Evolutionary conservation across 148 eudicot genomes (phyloP).

Genomic region (Spergularia marina): DNA sequence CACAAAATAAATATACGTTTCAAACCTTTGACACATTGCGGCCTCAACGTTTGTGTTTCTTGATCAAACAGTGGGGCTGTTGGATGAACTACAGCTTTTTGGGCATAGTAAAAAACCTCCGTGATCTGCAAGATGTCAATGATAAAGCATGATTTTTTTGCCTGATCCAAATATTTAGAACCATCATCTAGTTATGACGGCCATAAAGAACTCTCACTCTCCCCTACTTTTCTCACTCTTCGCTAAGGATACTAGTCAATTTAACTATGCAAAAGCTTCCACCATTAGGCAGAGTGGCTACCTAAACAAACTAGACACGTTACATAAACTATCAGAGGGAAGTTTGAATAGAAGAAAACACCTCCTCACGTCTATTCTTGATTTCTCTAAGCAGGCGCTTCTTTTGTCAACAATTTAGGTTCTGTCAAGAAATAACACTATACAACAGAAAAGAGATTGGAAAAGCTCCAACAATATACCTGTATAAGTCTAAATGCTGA

Average conservation of each 20-base stretch:
- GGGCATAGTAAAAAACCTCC: conserved; percentile 95
- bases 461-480: conserved; percentile 29
- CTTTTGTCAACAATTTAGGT: not conserved
- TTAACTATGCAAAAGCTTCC: not conserved
- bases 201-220: not conserved
- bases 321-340: not conserved
- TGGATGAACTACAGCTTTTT: conserved; percentile 93
- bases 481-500: conserved; percentile 79
- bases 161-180: not conserved
- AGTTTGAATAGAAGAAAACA: not conserved
- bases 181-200: not conserved
- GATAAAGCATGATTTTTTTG: not conserved
- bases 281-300: not conserved
- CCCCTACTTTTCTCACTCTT: not conserved
- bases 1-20: conserved; percentile 90
- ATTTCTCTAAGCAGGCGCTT: not conserved
- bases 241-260: not conserved
- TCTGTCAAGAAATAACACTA: not conserved
- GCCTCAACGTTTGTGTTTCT: conserved; percentile 77
- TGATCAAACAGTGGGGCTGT: conserved; percentile 88
- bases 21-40: conserved; percentile 85
- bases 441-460: not conserved
- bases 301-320: not conserved
- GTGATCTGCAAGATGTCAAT: conserved; percentile 50
- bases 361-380: not conserved